Percentiles rank a stretch among this genome's conserved stretches.
These are phyloP conservation scores for Saprolegnia parasitica DNA, from an alignment of 352 stramenopile genomes.

Conservation along the genomic window DNA sequence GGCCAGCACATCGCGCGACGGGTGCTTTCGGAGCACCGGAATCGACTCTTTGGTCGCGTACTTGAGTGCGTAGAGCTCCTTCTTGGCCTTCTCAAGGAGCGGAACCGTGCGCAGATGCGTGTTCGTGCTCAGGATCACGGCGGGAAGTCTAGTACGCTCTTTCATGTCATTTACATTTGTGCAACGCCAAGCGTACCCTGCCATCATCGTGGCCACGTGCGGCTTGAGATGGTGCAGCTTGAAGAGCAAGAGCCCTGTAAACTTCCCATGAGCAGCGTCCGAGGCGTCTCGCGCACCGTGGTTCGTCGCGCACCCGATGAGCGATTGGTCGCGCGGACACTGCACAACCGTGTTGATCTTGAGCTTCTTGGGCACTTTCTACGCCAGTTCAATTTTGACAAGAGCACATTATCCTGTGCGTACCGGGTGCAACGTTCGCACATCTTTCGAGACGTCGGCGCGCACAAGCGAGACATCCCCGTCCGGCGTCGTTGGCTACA, in stretches of 20 bases:
- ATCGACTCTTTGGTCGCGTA: slow-evolving; percentile 23
- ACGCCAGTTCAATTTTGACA: background rate
- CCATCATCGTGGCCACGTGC: background rate
- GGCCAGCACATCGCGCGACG: background rate
- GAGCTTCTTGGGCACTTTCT: slow-evolving; percentile 21
- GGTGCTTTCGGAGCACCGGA: background rate
- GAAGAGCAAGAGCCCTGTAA: slow-evolving; percentile 12
- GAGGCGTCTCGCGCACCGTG: background rate
- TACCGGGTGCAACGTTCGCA: slow-evolving; percentile 16
- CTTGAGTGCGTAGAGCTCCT: slow-evolving; percentile 14
- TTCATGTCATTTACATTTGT: background rate
- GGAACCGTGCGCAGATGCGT: slow-evolving; percentile 8
- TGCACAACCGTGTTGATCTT: slow-evolving; percentile 17
- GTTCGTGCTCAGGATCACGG: slow-evolving; percentile 11
- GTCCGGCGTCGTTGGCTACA: background rate
- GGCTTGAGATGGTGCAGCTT: slow-evolving; percentile 8
- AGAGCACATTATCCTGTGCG: background rate
- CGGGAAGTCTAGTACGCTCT: background rate
- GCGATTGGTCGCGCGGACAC: background rate
- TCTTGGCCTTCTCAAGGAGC: slow-evolving; percentile 16
- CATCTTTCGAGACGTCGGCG: slow-evolving; percentile 15
- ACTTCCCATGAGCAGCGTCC: background rate
- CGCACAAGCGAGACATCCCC: background rate
- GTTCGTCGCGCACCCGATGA: slow-evolving; percentile 12
- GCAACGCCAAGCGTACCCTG: slow-evolving; percentile 2